These are phyloP conservation scores for Piper betle DNA, from an alignment of 164 flowering plant species.

Conservation along the genomic window DNA sequence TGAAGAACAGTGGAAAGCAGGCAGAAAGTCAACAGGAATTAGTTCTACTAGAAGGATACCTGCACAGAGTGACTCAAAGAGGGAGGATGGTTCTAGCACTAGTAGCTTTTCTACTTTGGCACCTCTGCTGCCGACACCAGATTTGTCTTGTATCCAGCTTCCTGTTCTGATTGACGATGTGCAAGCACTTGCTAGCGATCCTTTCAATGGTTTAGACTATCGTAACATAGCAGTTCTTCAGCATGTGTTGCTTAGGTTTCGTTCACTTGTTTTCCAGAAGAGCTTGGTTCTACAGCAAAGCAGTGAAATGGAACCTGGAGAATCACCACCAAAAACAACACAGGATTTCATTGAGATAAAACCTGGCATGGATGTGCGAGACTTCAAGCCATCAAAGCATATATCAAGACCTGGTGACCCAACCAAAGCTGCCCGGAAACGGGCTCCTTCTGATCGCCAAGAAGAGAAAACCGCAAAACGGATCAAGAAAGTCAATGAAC, in stretches of 20 bases:
- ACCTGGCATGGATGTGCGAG: slow-evolving; percentile 20
- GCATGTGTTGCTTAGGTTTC: slow-evolving; percentile 45
- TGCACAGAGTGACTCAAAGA: slow-evolving; percentile 14
- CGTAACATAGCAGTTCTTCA: slow-evolving; percentile 22
- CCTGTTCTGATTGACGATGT: slow-evolving; percentile 47
- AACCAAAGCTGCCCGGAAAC: slow-evolving; percentile 57
- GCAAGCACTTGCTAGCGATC: slow-evolving; percentile 61
- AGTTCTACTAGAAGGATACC: slow-evolving; percentile 16
- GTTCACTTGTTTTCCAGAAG: slow-evolving; percentile 74
- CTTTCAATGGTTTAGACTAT: slow-evolving; percentile 48
- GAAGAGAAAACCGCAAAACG: slow-evolving; percentile 55
- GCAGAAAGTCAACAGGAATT: slow-evolving; percentile 19
- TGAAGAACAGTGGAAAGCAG: slow-evolving; percentile 7
- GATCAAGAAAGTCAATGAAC: slow-evolving; percentile 42
- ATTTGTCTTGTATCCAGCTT: slow-evolving; percentile 17
- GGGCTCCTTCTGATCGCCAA: slow-evolving; percentile 60
- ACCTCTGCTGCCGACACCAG: slow-evolving; percentile 6
- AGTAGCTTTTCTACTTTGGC: slow-evolving; percentile 4
- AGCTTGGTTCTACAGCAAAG: slow-evolving; percentile 38
- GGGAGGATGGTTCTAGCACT: slow-evolving; percentile 12
- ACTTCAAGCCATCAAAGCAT: slow-evolving; percentile 26
- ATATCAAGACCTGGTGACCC: slow-evolving; percentile 50
- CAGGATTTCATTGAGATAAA: slow-evolving; percentile 11
- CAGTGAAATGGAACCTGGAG: slow-evolving; percentile 23
- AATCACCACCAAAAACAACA: slow-evolving; percentile 6